These are phyloP conservation scores for Amniculicola lignicola DNA, from an alignment of 495 filamentous ascomycete genomes.

Conservation along the genomic window DNA sequence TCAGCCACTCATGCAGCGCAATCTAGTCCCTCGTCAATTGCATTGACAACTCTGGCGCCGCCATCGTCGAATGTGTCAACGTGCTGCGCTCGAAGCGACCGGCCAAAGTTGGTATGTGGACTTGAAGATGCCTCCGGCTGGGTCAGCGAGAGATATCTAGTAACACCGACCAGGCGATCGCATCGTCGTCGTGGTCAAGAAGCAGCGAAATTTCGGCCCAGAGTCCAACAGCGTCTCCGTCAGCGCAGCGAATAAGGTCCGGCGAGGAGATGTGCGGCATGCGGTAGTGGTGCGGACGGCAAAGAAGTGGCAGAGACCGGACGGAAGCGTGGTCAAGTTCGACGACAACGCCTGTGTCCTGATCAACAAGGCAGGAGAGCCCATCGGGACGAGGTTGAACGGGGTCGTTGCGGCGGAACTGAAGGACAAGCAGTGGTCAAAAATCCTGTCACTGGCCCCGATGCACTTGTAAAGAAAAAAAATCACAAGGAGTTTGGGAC, in stretches of 20 bases:
- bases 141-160: neutral
- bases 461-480: constrained; percentile 54
- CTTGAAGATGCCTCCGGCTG: neutral
- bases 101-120: constrained; percentile 83
- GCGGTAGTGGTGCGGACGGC: constrained; percentile 89
- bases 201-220: constrained; percentile 74
- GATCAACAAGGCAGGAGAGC: constrained; percentile 95
- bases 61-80: constrained; percentile 92
- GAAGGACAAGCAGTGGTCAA: constrained; percentile 87
- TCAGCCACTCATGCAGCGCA: constrained; percentile 14
- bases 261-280: constrained; percentile 93
- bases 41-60: constrained; percentile 99
- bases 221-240: constrained; percentile 58
- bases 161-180: constrained; percentile 73
- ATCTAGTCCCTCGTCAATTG: constrained; percentile 92
- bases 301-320: constrained; percentile 78
- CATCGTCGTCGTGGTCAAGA: constrained; percentile 96
- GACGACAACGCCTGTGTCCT: constrained; percentile 98
- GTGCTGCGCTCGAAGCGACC: constrained; percentile 86
- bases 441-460: constrained; percentile 93
- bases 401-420: constrained; percentile 85
- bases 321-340: constrained; percentile 87
- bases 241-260: constrained; percentile 81
- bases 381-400: constrained; percentile 88
- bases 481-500: neutral